Conservation (phyloP, 495 filamentous ascomycete species). For the Neurospora tetraspora region DNA sequence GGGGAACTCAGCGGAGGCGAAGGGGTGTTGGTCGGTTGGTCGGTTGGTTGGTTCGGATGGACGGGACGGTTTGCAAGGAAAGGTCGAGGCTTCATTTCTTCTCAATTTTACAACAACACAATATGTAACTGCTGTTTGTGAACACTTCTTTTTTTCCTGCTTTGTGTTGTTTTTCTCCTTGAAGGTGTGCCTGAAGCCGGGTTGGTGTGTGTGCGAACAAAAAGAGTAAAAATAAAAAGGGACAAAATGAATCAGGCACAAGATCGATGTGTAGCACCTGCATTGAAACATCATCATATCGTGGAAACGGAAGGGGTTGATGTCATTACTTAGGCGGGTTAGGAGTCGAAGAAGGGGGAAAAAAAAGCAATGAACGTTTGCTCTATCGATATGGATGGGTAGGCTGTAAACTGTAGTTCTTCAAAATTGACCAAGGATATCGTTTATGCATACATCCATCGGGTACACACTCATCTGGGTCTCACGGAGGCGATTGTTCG, state of each 20-base stretch:
- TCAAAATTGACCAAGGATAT: not conserved
- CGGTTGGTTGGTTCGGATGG: not conserved
- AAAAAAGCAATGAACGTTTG: not conserved
- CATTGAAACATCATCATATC: not conserved
- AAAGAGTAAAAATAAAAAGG: not conserved
- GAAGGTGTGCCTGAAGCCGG: not conserved
- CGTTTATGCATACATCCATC: not conserved
- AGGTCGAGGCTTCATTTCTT: not conserved
- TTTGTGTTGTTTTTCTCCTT: not conserved
- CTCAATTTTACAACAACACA: not conserved
- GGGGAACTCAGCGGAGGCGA: not conserved
- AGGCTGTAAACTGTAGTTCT: not conserved
- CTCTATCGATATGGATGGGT: not conserved
- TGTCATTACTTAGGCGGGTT: not conserved
- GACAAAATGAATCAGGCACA: not conserved
- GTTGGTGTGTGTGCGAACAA: not conserved
- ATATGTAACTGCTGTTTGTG: not conserved
- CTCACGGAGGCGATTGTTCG: too few relatives aligned
- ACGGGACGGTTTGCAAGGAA: not conserved
- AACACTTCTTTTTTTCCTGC: not conserved
- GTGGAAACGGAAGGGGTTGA: not conserved
- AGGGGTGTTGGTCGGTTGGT: not conserved
- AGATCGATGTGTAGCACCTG: not conserved
- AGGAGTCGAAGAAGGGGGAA: not conserved
- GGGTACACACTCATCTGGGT: too few relatives aligned